Percentiles rank a stretch among this genome's conserved stretches.
These are phyloP conservation scores for Geranomyces michiganensis DNA, from an alignment of 192 early-diverging fungal species.

Conservation along the genomic window DNA sequence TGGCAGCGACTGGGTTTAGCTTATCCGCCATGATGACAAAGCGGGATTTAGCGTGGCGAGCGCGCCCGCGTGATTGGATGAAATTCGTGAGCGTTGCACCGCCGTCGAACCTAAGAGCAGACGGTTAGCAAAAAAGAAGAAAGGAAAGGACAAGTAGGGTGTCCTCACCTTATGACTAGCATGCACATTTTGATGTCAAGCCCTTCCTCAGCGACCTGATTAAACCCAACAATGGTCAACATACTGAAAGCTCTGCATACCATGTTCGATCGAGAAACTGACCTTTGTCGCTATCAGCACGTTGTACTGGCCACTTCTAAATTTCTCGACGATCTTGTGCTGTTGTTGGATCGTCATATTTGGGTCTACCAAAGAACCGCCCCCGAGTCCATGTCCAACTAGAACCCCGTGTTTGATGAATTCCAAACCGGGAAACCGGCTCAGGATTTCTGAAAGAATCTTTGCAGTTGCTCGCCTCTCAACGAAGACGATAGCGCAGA, in stretches of 20 bases:
- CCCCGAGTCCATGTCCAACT: constrained; percentile 26
- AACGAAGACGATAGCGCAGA: constrained; percentile 91
- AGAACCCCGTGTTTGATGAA: constrained; percentile 9
- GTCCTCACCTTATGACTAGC: constrained; percentile 63
- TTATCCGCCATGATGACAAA: constrained; percentile 62
- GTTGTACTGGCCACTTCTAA: constrained; percentile 71
- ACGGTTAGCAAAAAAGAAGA: neutral
- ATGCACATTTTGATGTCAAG: constrained; percentile 93
- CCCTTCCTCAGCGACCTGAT: constrained; percentile 92
- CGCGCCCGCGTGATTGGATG: constrained; percentile 84
- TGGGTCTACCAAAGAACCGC: neutral
- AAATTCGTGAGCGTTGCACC: constrained; percentile 70
- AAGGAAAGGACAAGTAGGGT: no score
- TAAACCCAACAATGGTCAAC: neutral
- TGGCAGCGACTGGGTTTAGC: constrained; percentile 16
- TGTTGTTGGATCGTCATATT: constrained; percentile 49
- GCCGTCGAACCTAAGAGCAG: constrained; percentile 29
- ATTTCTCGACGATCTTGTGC: constrained; percentile 64
- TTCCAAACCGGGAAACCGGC: constrained; percentile 3
- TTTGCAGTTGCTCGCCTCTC: constrained; percentile 70
- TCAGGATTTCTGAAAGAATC: neutral
- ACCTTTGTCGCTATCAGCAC: constrained; percentile 85
- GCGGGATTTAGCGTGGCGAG: constrained; percentile 68
- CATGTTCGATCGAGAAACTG: constrained; percentile 89
- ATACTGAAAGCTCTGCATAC: constrained; percentile 50